A percentile compares a stretch with the other conserved stretches of the same genome.
These are phyloP conservation scores for Liquidambar formosana DNA, from an alignment of 164 flowering plant species.

Conservation along the genomic window DNA sequence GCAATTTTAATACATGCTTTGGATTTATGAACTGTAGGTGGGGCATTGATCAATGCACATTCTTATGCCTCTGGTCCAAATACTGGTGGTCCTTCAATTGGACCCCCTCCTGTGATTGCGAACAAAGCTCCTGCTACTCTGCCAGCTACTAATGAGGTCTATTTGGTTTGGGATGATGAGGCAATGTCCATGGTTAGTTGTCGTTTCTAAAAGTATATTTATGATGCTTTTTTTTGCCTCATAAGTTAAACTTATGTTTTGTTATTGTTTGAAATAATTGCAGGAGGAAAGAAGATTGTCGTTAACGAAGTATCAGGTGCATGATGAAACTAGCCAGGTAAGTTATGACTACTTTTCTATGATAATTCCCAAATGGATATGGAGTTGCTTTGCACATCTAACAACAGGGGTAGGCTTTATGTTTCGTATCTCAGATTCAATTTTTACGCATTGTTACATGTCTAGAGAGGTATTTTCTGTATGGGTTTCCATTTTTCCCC, in stretches of 20 bases:
- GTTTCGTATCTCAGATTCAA: constrained; percentile 34
- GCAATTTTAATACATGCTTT: constrained; percentile 1
- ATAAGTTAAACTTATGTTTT: neutral
- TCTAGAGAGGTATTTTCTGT: constrained; percentile 36
- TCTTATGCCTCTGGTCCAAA: constrained; percentile 98
- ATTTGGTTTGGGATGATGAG: constrained; percentile 98
- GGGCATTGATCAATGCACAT: constrained; percentile 52
- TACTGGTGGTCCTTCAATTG: constrained; percentile 93
- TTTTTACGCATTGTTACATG: constrained; percentile 37
- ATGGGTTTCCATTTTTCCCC: constrained; percentile 12
- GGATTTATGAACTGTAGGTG: constrained; percentile 32
- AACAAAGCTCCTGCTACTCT: constrained; percentile 76
- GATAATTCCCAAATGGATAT: constrained; percentile 26
- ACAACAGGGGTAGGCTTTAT: constrained; percentile 50
- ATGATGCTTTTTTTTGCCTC: neutral
- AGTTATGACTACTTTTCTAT: constrained; percentile 55
- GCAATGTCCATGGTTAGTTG: constrained; percentile 98
- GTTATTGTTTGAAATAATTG: constrained; percentile 14
- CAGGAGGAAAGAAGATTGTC: constrained; percentile 99
- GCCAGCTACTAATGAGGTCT: constrained; percentile 81
- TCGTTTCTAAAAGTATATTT: constrained; percentile 2
- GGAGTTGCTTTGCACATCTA: constrained; percentile 42
- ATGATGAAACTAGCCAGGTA: constrained; percentile 99
- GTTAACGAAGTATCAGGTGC: constrained; percentile 92
- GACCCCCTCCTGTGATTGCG: constrained; percentile 94